Percentiles rank a stretch among this genome's conserved stretches.
Evolutionary conservation across 208 protist genomes (phyloP).

Genomic region (Leishmania amazonensis): DNA sequence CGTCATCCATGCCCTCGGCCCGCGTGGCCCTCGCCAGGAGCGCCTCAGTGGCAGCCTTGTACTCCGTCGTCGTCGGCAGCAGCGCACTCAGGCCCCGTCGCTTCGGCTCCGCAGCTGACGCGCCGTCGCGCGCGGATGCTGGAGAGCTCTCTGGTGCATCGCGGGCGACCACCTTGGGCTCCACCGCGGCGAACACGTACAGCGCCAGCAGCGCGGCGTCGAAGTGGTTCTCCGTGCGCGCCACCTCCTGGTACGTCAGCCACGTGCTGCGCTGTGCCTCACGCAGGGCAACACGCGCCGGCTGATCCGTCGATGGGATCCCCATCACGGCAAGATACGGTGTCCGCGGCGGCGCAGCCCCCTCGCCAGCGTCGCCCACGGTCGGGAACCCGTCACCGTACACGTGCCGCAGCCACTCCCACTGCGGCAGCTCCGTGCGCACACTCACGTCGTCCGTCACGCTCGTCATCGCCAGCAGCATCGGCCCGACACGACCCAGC

Average conservation of each 20-base stretch:
- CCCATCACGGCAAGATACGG: constrained; percentile 39
- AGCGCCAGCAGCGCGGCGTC: constrained; percentile 29
- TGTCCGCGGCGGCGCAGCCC: not conserved
- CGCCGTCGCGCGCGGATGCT: not conserved
- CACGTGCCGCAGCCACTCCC: constrained; percentile 24
- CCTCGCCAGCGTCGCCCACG: not conserved
- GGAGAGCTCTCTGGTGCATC: not conserved
- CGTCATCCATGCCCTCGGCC: not conserved
- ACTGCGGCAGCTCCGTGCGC: constrained; percentile 8
- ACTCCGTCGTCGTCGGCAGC: constrained; percentile 4
- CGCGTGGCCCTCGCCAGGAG: not conserved
- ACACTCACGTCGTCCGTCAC: constrained; percentile 28
- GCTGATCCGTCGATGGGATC: constrained; percentile 47
- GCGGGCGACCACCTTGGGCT: not conserved
- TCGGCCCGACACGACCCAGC: constrained; percentile 30
- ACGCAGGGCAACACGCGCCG: constrained; percentile 22
- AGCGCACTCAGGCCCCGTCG: not conserved
- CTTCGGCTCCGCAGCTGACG: not conserved
- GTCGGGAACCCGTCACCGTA: constrained; percentile 5
- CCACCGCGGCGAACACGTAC: constrained; percentile 29
- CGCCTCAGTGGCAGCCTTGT: not conserved
- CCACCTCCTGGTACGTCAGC: constrained; percentile 41
- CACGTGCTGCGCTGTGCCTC: constrained; percentile 48
- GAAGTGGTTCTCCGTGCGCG: constrained; percentile 39
- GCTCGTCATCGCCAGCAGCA: constrained; percentile 33